Base-by-base conservation (phyloP, 495 filamentous ascomycete genomes). In the Tuber aestivum region DNA sequence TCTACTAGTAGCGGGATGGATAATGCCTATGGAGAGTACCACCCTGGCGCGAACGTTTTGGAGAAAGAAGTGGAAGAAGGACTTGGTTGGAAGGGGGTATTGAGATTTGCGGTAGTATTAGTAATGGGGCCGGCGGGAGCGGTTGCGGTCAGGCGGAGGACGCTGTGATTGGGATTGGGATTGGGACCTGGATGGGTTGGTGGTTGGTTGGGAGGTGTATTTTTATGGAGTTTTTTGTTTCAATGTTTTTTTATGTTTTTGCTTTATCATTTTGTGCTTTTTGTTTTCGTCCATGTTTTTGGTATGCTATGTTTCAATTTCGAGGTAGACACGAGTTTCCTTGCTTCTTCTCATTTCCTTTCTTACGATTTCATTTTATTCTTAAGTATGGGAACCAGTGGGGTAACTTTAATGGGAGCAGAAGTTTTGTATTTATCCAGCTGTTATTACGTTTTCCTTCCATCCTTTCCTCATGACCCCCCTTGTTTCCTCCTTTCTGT, bases 141-240 rank as follows among this genome's bases (percentile, higher is more conserved):
- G 18, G 68, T 79, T 45, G 78, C 78, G 21, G 75, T 72, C 70
- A 79, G 78, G 41, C 77, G 72, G 27, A 79, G 78, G 37, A 70
- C 35, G 20, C 38, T 79, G 48, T 79, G 77, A 79, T 71, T 41
- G n/a, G 23, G 40, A 45, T 69, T 42, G 71, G 72, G 50, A 74
- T 70, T 75, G 74, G 70, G 48, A n/a, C 27, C 20, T 41, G 70
- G 38, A 9, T 21, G 9, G 40, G 21, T 20, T 56, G 56, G 27
- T 41, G 41, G 68, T 1, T 37, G 35, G 38, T n/a, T 61, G 23
- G 45, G 73, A 35, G 74, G 14, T 74, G 72, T 79, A 37, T 79
- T 78, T 65, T 74, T 56, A 75, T 79, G 78, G 75, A 79, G 75
- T 79, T 79, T 73, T 37, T 70, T 78, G 14, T 6, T 35, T 32